Conservation (phyloP, 352 stramenopile genomes). For the Pythium guiyangense region DNA sequence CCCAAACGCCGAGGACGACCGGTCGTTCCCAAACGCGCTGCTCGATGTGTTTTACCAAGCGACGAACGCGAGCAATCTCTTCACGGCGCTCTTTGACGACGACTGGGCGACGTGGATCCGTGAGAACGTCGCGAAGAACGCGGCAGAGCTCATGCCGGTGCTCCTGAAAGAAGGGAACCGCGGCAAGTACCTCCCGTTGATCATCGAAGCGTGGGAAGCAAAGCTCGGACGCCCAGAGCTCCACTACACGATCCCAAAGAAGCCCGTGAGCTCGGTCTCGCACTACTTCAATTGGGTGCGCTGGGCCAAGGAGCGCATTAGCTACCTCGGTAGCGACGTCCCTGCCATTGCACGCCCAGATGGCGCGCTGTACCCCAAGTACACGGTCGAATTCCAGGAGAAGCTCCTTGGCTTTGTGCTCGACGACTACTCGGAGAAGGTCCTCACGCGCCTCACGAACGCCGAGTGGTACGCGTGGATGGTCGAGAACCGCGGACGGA, state of each 20-base stretch:
- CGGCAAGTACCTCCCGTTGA: slow-evolving; percentile 50
- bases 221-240: slow-evolving; percentile 44
- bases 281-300: slow-evolving; percentile 76
- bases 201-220: slow-evolving; percentile 62
- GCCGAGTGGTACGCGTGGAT: slow-evolving; percentile 76
- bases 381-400: slow-evolving; percentile 59
- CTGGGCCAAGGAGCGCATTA: slow-evolving; percentile 78
- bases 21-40: slow-evolving; percentile 57
- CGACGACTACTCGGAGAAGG: slow-evolving; percentile 53
- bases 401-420: slow-evolving; percentile 55
- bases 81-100: slow-evolving; percentile 49
- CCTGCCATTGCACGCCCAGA: slow-evolving; percentile 37
- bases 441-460: slow-evolving; percentile 58
- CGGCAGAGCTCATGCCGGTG: slow-evolving; percentile 29
- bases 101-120: slow-evolving; percentile 56
- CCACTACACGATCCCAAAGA: slow-evolving; percentile 69
- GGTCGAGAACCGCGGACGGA: slow-evolving; percentile 50
- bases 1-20: slow-evolving; percentile 43
- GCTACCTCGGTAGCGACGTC: slow-evolving; percentile 46
- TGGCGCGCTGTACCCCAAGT: slow-evolving; percentile 59
- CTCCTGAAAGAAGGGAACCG: slow-evolving; percentile 36
- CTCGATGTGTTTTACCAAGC: slow-evolving; percentile 55
- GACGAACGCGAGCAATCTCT: slow-evolving; percentile 51
- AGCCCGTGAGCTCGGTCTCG: slow-evolving; percentile 46
- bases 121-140: slow-evolving; percentile 54